Percentiles rank a stretch among this genome's conserved stretches.
Evolutionary conservation across 163 green algal genomes (phyloP).

Genomic region (Smithsoniella earleae): DNA sequence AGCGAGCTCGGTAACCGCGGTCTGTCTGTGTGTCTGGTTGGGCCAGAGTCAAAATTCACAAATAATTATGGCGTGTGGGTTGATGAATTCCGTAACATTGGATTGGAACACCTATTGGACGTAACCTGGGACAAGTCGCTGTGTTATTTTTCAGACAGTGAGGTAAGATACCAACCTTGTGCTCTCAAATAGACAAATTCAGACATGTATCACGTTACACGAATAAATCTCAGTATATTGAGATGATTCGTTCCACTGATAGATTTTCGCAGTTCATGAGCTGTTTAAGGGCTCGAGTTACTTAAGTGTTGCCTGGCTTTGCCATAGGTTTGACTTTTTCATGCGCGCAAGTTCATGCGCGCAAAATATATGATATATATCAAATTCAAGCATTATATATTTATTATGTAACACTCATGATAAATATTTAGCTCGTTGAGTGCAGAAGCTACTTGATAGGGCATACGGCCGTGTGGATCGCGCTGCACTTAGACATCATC

Average conservation of each 20-base stretch:
- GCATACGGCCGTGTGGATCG: constrained; percentile 71
- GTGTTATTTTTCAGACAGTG: constrained; percentile 73
- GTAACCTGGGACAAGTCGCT: constrained; percentile 58
- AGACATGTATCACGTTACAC: no score
- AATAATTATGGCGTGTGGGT: constrained; percentile 99
- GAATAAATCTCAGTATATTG: no score
- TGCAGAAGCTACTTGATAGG: constrained; percentile 44
- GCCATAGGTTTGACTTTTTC: no score
- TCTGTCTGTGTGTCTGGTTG: constrained; percentile 58
- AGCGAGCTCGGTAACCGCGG: constrained; percentile 68
- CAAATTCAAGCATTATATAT: no score
- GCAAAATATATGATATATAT: no score
- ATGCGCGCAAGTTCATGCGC: no score
- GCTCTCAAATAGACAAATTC: constrained; percentile 16
- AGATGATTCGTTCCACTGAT: no score
- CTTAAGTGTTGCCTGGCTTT: no score
- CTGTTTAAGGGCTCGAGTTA: no score
- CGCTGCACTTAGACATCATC: constrained; percentile 47
- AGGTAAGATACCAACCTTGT: constrained; percentile 37
- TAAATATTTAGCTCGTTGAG: background rate
- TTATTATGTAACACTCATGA: background rate
- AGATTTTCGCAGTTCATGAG: no score
- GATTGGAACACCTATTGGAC: constrained; percentile 64
- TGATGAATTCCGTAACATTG: constrained; percentile 83
- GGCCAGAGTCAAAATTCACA: constrained; percentile 76